A percentile compares a stretch with the other conserved stretches of the same genome.
These are phyloP conservation scores for Centrapalus pauciflorus DNA, from an alignment of 129 eudicot species.

Conservation along the genomic window DNA sequence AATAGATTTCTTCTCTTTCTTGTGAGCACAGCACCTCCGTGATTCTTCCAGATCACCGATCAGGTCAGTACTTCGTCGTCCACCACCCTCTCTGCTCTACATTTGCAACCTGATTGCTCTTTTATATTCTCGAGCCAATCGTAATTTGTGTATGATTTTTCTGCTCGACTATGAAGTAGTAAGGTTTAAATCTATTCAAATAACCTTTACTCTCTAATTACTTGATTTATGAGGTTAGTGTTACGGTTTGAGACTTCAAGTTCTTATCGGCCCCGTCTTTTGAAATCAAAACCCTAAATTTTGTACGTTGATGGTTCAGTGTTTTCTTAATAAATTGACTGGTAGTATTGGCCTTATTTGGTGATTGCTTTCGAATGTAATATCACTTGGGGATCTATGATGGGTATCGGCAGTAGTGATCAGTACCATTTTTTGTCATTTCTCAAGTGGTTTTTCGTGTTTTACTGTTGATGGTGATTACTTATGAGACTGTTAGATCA, in stretches of 20 bases:
- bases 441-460: background rate
- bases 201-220: background rate
- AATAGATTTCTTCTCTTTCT: background rate
- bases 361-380: background rate
- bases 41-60: background rate
- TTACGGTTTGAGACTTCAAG: background rate
- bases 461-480: too few species aligned
- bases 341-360: background rate
- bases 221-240: background rate
- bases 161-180: background rate
- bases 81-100: background rate
- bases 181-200: background rate
- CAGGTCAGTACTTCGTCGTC: background rate
- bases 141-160: background rate
- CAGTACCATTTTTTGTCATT: too few species aligned
- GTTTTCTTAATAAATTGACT: background rate
- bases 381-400: background rate
- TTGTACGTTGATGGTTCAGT: background rate
- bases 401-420: too few species aligned
- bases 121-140: background rate
- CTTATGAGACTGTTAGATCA: too few species aligned
- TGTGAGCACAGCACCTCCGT: background rate
- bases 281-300: background rate
- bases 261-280: background rate
- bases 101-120: background rate